phyloP scores from a whole-genome alignment of 176 grass and related monocot genomes.

The Pharus latifolius region DNA sequence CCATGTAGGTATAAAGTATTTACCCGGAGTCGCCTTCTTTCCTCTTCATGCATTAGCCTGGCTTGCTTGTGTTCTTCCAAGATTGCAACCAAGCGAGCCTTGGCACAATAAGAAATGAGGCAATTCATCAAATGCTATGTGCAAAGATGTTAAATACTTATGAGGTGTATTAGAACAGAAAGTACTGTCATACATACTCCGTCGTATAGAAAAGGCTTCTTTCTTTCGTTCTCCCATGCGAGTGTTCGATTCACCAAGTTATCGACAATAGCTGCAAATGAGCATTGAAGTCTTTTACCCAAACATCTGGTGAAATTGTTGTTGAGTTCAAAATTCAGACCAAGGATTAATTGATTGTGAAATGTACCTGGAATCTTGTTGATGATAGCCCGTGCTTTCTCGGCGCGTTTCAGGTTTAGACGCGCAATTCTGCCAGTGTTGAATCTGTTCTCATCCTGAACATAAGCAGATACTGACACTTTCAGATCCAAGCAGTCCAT shows the following conservation, averaged over 20 bases:
- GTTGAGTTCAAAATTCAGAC: neutral
- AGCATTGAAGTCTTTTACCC: neutral
- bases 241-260: constrained; percentile 41
- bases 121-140: neutral
- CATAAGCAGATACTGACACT: neutral
- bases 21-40: constrained; percentile 43
- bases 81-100: constrained; percentile 42
- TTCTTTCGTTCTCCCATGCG: constrained; percentile 50
- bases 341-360: neutral
- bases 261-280: constrained; percentile 29
- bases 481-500: neutral
- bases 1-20: neutral
- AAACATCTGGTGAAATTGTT: neutral
- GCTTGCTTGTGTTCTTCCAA: constrained; percentile 54
- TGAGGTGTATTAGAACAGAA: neutral
- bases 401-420: constrained; percentile 51
- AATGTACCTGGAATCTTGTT: constrained; percentile 44
- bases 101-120: neutral
- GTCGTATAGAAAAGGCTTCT: constrained; percentile 55
- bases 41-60: constrained; percentile 38
- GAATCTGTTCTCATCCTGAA: constrained; percentile 56
- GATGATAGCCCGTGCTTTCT: constrained; percentile 47
- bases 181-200: constrained; percentile 10
- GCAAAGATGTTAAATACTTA: neutral
- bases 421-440: constrained; percentile 44